Base-by-base conservation (phyloP, 1,284 basidiomycete genomes). In the Xanthoconium separans region DNA sequence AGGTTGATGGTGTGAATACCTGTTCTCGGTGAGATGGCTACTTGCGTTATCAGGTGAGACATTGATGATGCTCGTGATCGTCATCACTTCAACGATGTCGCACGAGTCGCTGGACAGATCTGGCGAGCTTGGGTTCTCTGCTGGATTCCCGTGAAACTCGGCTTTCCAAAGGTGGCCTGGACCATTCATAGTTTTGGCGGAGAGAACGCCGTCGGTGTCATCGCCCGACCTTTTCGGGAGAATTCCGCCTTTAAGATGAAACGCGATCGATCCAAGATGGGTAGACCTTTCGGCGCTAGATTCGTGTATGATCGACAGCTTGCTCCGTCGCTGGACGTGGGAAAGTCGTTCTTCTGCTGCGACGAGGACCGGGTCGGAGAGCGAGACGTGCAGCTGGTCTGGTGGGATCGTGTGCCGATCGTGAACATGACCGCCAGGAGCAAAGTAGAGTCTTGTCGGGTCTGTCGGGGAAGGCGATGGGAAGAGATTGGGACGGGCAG, bases 361-460 rank as follows among this genome's bases (percentile, higher is more conserved):
- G 47, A 55, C 55, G 50, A 70, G 52, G 22, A 66, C 57, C 34
- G 63, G 61, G n/a, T 64, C 63, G 15, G 63, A 55, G n/a, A 67
- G 30, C 4, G 63, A 67, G 30, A 64, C 48, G 6, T 50, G 62
- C 11, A 65, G 13, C 36, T 48, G 58, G 34, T 59, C 49, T 12
- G 52, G 46, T 43, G 55, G 54, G 20, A 64, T 56, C 2, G 37
- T 29, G 41, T 47, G 58, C 24, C 39, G 50, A 29, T 66, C 55
- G 46, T 65, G 48, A 7, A 46, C 47, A n/a, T 47, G 58, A 13
- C 60, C 46, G 29, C 57, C 60, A 2, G 60, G 62, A 9, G 54
- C 20, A 15, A 58, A 65, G 33, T 55, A 65, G 16, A 64, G 46
- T 24, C 13, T 44, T n/a, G 27, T 46, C 4, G 58, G 18, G 42